Percentiles rank a stretch among this genome's conserved stretches.
Evolutionary conservation across 2,329 filamentous ascomycete genomes (phyloP).

Genomic region (Penicillium vulpinum): DNA sequence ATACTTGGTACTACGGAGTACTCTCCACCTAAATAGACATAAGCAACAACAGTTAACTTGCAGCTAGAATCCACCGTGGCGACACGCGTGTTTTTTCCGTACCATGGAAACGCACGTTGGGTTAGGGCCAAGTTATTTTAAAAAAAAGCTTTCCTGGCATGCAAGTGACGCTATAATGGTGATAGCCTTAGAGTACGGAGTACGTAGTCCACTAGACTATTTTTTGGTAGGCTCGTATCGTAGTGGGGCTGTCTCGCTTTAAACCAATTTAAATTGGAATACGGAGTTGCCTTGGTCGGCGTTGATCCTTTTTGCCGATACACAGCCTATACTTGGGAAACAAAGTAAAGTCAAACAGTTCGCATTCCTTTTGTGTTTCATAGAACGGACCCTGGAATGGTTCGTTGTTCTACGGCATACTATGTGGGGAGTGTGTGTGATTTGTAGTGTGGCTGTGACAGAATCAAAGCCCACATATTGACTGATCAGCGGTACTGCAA

Average conservation of each 20-base stretch:
- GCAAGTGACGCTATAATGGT: neutral
- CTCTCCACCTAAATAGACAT: too few species aligned
- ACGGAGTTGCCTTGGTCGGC: neutral
- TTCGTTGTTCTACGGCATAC: neutral
- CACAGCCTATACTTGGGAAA: neutral
- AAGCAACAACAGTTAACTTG: neutral
- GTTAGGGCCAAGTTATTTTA: neutral
- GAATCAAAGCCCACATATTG: neutral
- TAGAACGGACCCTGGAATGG: neutral
- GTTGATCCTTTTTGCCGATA: neutral
- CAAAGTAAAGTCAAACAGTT: too few species aligned
- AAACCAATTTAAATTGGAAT: too few species aligned
- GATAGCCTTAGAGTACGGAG: too few species aligned
- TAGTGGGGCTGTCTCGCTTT: neutral
- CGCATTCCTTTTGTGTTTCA: neutral
- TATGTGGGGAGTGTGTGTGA: neutral
- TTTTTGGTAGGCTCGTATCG: neutral
- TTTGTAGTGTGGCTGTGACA: neutral
- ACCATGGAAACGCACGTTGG: slow-evolving; percentile 6
- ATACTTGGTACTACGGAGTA: too few species aligned
- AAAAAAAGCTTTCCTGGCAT: neutral
- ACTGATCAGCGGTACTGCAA: neutral
- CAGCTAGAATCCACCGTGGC: neutral
- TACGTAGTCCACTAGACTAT: neutral
- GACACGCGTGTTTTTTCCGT: neutral